Evolutionary conservation across 2,329 filamentous ascomycete species (phyloP), one percentile per base, ranked within the genome.

Genomic region (Beauveria scarabaeidicola): DNA sequence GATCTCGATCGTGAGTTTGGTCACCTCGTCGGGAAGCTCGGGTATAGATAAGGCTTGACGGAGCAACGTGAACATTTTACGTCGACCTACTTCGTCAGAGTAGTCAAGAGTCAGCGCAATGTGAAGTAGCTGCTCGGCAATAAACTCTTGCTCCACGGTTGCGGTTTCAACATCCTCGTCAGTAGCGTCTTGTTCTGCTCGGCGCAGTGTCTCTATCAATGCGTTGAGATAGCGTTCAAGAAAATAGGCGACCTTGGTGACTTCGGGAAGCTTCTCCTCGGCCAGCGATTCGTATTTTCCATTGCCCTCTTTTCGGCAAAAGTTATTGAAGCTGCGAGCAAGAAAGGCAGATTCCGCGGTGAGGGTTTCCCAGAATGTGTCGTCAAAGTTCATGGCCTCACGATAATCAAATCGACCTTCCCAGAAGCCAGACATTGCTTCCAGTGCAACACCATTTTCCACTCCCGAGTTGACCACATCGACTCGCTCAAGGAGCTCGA

Each of bases 351-450:
- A 89, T 70, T 97, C 92, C 2, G 91, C 88, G 1, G 87, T 88
- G 13, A 94, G 76, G 1, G 88, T 89, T 66, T 91, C 85, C 88
- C 89, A 95, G 73, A 90, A 93, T 17, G 78, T 76, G 66, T 92
- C 85, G 63, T 88, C 83, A 64, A 94, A 91, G 25, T 75, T 79
- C 58, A 91, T 80, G 32, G 82, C 84, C 58, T 92, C 87, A 55
- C 87, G 79, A 68, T 92, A 92, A 69, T 94, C 89, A 3, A 90
- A 89, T 19, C 94, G 86, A 5, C 92, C 90, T 65, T 94, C 89
- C 94, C 94, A 99, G 73, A 99, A 97, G 52, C 91, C 90, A 62
- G 84, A 88, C 92, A 99, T 97, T 1, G 94, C 94, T 69, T 97
- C 90, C 9, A 95, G 81, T 1, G 91, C 93, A 61, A 97, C 90